These are phyloP conservation scores for Chamaecyparis obtusa DNA, from an alignment of 75 land plant genomes.

Conservation along the genomic window DNA sequence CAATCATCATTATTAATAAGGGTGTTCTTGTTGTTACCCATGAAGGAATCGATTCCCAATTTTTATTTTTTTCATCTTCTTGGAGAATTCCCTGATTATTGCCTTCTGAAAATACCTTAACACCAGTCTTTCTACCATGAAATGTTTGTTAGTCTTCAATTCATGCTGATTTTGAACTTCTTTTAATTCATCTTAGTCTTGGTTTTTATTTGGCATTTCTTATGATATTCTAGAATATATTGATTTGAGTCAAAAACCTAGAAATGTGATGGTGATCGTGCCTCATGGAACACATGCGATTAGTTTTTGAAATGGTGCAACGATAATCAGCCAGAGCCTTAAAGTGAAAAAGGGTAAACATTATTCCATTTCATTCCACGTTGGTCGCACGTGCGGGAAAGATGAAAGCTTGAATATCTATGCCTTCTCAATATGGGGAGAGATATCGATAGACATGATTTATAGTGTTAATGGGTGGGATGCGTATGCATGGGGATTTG, in stretches of 20 bases:
- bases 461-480: slow-evolving; percentile 63
- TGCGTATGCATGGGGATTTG: slow-evolving; percentile 54
- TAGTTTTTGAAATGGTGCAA: slow-evolving; percentile 61
- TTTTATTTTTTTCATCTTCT: too few species aligned
- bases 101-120: too few species aligned
- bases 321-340: slow-evolving; percentile 43
- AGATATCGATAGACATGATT: slow-evolving; percentile 59
- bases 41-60: too few species aligned
- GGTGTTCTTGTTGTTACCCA: too few species aligned
- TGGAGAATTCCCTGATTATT: too few species aligned
- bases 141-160: too few species aligned
- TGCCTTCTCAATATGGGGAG: slow-evolving; percentile 36
- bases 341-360: slow-evolving; percentile 31
- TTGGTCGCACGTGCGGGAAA: slow-evolving; percentile 61
- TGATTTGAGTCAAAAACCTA: slow-evolving; percentile 55
- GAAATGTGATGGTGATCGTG: slow-evolving; percentile 54
- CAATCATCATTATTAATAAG: too few species aligned
- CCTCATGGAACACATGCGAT: slow-evolving; percentile 63
- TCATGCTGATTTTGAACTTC: too few species aligned
- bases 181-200: too few species aligned
- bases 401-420: slow-evolving; percentile 52
- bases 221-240: too few species aligned
- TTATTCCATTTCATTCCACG: slow-evolving; percentile 59
- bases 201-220: too few species aligned
- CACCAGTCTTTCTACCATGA: too few species aligned